These are phyloP conservation scores for Penicillium coprophilum DNA, from an alignment of 495 filamentous ascomycete genomes.

Conservation along the genomic window DNA sequence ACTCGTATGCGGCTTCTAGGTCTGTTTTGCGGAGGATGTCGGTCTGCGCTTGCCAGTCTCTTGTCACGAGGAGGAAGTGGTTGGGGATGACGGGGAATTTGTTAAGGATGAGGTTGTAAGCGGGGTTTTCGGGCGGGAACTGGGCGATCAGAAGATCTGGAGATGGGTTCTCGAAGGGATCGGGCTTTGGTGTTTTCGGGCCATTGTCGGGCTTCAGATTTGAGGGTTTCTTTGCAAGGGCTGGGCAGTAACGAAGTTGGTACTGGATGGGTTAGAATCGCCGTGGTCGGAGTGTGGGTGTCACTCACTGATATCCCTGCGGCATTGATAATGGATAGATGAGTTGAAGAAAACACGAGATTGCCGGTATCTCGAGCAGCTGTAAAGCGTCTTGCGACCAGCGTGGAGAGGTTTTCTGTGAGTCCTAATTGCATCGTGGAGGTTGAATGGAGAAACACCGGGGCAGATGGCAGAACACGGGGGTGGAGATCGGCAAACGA, in stretches of 20 bases:
- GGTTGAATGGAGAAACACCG: not conserved
- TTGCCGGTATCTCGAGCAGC: constrained; percentile 54
- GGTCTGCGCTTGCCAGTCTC: constrained; percentile 63
- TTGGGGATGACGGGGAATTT: constrained; percentile 78
- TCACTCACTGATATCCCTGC: constrained; percentile 54
- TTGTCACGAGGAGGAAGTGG: constrained; percentile 79
- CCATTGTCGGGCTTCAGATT: constrained; percentile 39
- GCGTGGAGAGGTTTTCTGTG: constrained; percentile 47
- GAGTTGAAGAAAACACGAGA: constrained; percentile 59
- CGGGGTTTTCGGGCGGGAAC: constrained; percentile 48
- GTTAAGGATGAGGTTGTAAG: constrained; percentile 72
- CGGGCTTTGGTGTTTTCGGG: constrained; percentile 48
- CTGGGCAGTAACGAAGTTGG: constrained; percentile 76
- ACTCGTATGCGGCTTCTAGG: constrained; percentile 62
- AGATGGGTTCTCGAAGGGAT: constrained; percentile 71
- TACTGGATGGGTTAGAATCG: constrained; percentile 48
- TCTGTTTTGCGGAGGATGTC: constrained; percentile 65
- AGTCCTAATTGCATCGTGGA: constrained; percentile 41
- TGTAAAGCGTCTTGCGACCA: constrained; percentile 55
- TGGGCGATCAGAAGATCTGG: constrained; percentile 61
- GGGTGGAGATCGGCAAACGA: constrained; percentile 13
- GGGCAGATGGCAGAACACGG: constrained; percentile 11
- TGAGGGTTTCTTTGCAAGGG: constrained; percentile 69
- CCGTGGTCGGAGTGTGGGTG: not conserved
- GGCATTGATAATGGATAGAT: constrained; percentile 53